Evolutionary conservation across 2,329 filamentous ascomycete species (phyloP), one percentile per base, ranked within the genome.

Genomic region (Venturia nashicola): DNA sequence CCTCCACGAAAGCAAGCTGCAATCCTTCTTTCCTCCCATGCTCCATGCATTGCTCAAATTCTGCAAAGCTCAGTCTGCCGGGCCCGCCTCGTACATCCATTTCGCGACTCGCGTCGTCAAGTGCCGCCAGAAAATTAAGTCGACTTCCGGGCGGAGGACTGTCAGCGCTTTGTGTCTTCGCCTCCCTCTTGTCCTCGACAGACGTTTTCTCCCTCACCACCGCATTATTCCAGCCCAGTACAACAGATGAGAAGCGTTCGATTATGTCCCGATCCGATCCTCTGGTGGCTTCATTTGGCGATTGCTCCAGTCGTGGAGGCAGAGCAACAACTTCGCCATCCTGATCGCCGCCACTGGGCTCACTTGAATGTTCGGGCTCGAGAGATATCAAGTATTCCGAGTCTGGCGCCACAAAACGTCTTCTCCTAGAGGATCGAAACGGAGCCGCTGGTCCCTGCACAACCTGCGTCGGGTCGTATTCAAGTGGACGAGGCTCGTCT

Each of bases 31-130:
- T 84, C 83, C 68, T 86, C 83, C 67, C 86, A 82, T n/a, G 80
- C 80, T 85, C 84, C 77, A 94, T 90, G 61, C 87, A 86, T 46
- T 78, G 78, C 70, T 90, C 86, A 74, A 97, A 95, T 74, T 97
- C 94, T 0, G 83, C 80, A 68, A 87, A 92, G 71, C 77, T 89
- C 59, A 97, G 78, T 70, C 86, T 84, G 0, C 91, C 93, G 6
- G 86, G 89, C 0, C 91, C 92, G n/a, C 89, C 90, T 34, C 90
- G 82, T 65, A 81, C 78, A 64, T 80, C 80, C 1, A 90, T 87
- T 71, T 91, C 86, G 44, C 80, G 77, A 70, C 94, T 89, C 0
- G 74, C 70, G 75, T 59, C 65, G 68, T 42, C 67, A 73, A 65
- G 64, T 75, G 64, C 0, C 66, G 61, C 4, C 69, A 70, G 8